phyloP scores from a whole-genome alignment of 768 basidiomycete genomes.

The Boletus huronensis region DNA sequence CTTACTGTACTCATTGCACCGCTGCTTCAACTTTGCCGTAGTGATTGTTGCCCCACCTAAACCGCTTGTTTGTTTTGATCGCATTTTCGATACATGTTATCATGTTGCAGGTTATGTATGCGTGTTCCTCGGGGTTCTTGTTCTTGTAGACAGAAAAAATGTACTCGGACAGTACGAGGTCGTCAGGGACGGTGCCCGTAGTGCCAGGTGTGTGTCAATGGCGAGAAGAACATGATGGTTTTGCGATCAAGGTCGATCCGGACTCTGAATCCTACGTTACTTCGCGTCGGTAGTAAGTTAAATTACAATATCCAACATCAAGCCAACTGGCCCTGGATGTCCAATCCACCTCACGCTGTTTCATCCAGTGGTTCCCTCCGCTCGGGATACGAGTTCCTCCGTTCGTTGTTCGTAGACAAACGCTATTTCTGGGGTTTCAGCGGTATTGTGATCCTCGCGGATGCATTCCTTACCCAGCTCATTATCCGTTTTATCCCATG shows the following conservation, averaged over 20 bases:
- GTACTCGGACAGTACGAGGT: neutral
- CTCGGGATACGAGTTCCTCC: conserved; percentile 4
- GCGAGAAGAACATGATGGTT: neutral
- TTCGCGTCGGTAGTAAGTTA: neutral
- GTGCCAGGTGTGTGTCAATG: neutral
- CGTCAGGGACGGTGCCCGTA: neutral
- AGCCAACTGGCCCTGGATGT: neutral
- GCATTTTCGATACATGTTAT: conserved; percentile 4
- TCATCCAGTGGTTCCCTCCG: conserved; percentile 1
- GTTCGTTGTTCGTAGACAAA: conserved; percentile 43
- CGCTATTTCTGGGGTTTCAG: conserved; percentile 68
- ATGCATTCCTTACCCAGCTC: conserved; percentile 73
- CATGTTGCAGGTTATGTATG: conserved; percentile 16
- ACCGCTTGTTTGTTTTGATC: conserved; percentile 10
- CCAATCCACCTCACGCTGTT: neutral
- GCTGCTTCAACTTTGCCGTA: neutral
- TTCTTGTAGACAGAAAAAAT: conserved; percentile 5
- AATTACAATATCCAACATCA: neutral
- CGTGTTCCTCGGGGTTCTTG: neutral
- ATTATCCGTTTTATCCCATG: conserved; percentile 83
- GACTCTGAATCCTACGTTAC: neutral
- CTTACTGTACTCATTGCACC: conserved; percentile 1
- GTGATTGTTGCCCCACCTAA: conserved; percentile 1
- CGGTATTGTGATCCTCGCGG: conserved; percentile 61
- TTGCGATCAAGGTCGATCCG: neutral